Percentiles rank a stretch among this genome's conserved stretches.
phyloP scores from a whole-genome alignment of 108 stramenopile species.

The Cyclotella choctawhatcheeana region DNA sequence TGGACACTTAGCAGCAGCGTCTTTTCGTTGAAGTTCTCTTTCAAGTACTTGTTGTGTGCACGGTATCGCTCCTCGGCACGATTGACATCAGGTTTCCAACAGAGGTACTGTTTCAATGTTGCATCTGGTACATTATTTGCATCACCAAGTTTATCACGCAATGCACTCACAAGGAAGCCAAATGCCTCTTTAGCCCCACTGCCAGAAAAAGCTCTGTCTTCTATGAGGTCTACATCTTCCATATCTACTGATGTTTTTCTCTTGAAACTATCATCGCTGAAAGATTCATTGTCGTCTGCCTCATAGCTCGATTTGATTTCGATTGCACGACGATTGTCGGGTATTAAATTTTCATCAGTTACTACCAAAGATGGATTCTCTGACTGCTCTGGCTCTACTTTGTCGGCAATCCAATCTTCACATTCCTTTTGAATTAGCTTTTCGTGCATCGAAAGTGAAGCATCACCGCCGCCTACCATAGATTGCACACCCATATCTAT shows the following conservation, averaged over 20 bases:
- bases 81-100: constrained; percentile 33
- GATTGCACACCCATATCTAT: too few species aligned
- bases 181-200: constrained; percentile 22
- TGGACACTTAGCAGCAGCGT: constrained; percentile 26
- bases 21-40: constrained; percentile 24
- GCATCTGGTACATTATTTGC: constrained; percentile 30
- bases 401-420: neutral
- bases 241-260: constrained; percentile 15
- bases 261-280: neutral
- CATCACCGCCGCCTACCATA: neutral
- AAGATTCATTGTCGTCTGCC: neutral
- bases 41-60: constrained; percentile 10
- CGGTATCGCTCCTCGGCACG: constrained; percentile 28
- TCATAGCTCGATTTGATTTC: neutral
- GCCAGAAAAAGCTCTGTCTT: neutral
- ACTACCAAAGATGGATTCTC: neutral
- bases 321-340: too few species aligned
- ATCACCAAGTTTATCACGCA: constrained; percentile 22
- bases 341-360: too few species aligned
- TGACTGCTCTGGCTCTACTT: neutral
- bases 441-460: neutral
- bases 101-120: constrained; percentile 16
- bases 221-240: constrained; percentile 28
- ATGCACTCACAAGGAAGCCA: constrained; percentile 14
- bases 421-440: neutral